Conservation (phyloP, 1,139 yeast genomes). For the Lodderomyces theae region DNA sequence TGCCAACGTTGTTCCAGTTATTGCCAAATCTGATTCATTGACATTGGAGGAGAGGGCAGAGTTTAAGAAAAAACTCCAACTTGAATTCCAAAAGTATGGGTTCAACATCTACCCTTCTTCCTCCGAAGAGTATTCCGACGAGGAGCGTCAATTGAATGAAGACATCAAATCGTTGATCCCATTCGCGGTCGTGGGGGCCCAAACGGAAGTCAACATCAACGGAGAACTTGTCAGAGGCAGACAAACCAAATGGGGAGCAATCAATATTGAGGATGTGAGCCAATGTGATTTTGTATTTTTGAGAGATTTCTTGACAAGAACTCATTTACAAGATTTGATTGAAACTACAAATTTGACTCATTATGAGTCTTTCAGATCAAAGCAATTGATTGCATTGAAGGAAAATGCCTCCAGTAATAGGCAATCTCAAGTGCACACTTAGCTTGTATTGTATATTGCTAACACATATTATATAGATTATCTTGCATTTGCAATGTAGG, state of each 20-base stretch:
- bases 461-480: not conserved
- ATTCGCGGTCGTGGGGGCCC: conserved; percentile 95
- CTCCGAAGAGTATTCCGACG: conserved; percentile 68
- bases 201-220: conserved; percentile 58
- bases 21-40: conserved; percentile 77
- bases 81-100: conserved; percentile 70
- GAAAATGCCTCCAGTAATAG: conserved; percentile 60
- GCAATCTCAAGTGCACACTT: conserved; percentile 4
- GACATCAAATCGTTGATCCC: conserved; percentile 82
- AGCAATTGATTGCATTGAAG: conserved; percentile 90
- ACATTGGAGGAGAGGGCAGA: conserved; percentile 80
- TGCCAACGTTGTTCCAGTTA: conserved; percentile 91
- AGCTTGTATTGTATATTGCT: too few relatives aligned
- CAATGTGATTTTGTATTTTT: conserved; percentile 95
- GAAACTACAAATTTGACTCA: conserved; percentile 88
- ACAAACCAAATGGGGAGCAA: conserved; percentile 89
- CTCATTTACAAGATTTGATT: conserved; percentile 93
- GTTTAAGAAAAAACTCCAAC: conserved; percentile 73
- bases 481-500: too few relatives aligned
- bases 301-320: conserved; percentile 90
- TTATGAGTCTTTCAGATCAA: conserved; percentile 89
- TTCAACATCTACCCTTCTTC: conserved; percentile 88
- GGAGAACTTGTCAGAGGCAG: conserved; percentile 88
- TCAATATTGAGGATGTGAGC: conserved; percentile 87
- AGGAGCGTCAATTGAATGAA: conserved; percentile 73